Base-by-base conservation (phyloP, 225 moss, liverwort and hornwort genomes). In the Thuidium tamariscinum region DNA sequence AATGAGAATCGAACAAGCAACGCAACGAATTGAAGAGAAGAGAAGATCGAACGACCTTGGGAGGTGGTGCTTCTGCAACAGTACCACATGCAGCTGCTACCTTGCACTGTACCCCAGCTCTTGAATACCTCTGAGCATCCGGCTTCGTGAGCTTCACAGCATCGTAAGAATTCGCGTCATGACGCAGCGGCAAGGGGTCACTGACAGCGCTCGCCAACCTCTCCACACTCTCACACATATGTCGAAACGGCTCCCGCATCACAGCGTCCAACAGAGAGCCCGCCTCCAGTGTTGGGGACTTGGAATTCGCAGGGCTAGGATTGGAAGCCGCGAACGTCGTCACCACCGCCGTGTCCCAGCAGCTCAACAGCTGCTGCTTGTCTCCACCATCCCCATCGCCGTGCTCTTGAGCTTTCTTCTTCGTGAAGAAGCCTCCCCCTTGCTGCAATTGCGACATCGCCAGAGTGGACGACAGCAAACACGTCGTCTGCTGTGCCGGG, bases 191-290 rank as follows among this genome's bases (percentile, higher is more conserved):
- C 30, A 86, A 85, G 42, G 87, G 91, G 30, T 93, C 93, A 37
- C 89, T 90, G 56, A 93, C 78, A 49, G 90, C 93, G 27, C 81
- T 90, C 10, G 93, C 93, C 39, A 90, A 59, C 46, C 91, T 67
- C 89, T 91, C 91, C 73, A 93, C 93, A 15, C 87, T 83, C 77
- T 91, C 91, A 59, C 84, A 89, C 87, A 91, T 88, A 9, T 91
- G 90, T 2, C 83, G 79, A 68, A 87, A 88, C 12, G 93, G 90
- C 74, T 93, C 91, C 29, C 77, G 62, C 81, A 86, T 89, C 29
- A 52, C 81, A 22, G 65, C 82, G 64, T 90, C 86, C 66, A 87
- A 75, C 60, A 89, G 6, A 49, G 74, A 57, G 39, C 6, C 37
- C 55, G 19, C 78, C 19, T 78, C 78, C 59, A 41, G 78, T 78